Evolutionary conservation across 495 filamentous ascomycete species (phyloP).

Genomic region (Parmelia sp.): DNA sequence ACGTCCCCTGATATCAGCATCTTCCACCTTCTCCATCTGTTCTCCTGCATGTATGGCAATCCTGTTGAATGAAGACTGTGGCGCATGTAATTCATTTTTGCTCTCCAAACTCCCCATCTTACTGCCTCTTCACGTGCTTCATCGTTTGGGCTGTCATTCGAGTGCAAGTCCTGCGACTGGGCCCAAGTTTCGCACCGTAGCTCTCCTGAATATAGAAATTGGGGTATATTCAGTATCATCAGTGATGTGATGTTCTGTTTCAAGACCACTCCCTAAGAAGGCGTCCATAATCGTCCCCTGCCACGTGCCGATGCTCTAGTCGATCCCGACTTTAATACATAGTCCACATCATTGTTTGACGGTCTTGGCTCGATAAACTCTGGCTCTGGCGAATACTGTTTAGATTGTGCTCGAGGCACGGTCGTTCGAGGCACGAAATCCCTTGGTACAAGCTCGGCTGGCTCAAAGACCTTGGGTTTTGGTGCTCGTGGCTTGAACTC

Average conservation of each 20-base stretch:
- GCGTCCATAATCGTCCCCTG: slow-evolving; percentile 45
- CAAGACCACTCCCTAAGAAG: neutral
- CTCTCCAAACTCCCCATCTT: neutral
- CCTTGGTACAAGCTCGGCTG: slow-evolving; percentile 1
- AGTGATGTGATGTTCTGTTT: neutral
- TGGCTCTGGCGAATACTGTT: slow-evolving; percentile 9
- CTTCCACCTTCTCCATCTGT: neutral
- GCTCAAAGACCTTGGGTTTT: slow-evolving; percentile 14
- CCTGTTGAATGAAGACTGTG: neutral
- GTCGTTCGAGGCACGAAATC: slow-evolving; percentile 11
- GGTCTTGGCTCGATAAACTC: slow-evolving; percentile 17
- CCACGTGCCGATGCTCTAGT: slow-evolving; percentile 27
- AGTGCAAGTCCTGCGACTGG: neutral
- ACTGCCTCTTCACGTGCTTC: neutral
- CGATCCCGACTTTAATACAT: slow-evolving; percentile 27
- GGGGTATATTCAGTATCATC: neutral
- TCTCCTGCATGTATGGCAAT: neutral
- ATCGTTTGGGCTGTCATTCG: neutral
- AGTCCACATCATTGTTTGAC: slow-evolving; percentile 25
- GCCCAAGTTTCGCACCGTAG: neutral
- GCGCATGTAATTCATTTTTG: neutral
- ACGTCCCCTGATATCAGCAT: neutral
- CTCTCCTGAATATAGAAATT: neutral
- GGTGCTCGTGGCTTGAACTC: slow-evolving; percentile 11
- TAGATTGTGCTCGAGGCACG: neutral